These are phyloP conservation scores for Peniophora sp. DNA, from an alignment of 1,284 basidiomycete species.

Conservation along the genomic window DNA sequence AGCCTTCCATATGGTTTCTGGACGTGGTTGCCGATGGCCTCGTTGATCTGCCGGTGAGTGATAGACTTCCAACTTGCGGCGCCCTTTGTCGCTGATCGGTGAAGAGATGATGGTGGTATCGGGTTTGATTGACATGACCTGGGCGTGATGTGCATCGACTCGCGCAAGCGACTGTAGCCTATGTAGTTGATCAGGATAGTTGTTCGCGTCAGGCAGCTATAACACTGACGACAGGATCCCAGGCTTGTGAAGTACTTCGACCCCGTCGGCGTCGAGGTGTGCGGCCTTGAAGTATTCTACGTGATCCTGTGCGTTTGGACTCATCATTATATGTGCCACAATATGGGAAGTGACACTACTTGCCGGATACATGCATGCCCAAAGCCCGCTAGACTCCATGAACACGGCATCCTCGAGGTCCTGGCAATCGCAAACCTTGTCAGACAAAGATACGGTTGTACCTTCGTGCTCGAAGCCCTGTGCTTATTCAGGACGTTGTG, in stretches of 20 bases:
- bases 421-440: too few relatives aligned
- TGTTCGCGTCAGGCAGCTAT: neutral
- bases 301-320: conserved; percentile 26
- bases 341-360: too few relatives aligned
- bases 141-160: neutral
- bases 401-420: too few relatives aligned
- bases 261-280: conserved; percentile 31
- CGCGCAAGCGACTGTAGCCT: conserved; percentile 7
- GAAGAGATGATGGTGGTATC: conserved; percentile 6
- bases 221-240: conserved; percentile 12
- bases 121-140: conserved; percentile 6
- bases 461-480: too few relatives aligned
- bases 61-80: conserved; percentile 14
- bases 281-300: conserved; percentile 31
- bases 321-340: too few relatives aligned
- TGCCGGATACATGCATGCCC: too few relatives aligned
- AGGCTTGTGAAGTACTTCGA: conserved; percentile 11
- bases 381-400: too few relatives aligned
- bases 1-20: conserved; percentile 20
- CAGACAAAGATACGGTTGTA: too few relatives aligned
- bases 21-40: conserved; percentile 1
- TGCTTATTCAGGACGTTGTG: too few relatives aligned
- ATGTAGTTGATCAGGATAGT: neutral
- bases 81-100: conserved; percentile 12
- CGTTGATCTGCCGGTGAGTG: neutral